Conservation (phyloP, 2,329 filamentous ascomycete genomes). For the Drechslerella dactyloides region DNA sequence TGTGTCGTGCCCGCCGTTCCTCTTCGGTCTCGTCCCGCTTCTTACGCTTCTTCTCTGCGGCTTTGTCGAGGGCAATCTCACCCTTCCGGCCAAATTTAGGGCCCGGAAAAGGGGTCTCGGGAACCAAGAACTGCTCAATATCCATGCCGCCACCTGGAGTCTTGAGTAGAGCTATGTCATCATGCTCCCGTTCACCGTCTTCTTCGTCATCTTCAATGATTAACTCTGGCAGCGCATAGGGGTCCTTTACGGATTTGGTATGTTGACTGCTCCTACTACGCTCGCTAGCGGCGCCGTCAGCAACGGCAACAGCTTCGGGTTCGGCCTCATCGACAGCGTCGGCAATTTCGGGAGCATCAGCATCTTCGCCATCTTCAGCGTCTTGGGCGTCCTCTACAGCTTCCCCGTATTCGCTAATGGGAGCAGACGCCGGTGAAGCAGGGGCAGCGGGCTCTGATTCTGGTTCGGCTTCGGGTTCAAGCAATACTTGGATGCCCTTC, state of each 20-base stretch:
- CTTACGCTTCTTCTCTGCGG: slow-evolving; percentile 39
- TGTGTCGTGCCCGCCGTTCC: slow-evolving; percentile 12
- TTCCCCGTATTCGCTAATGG: not conserved
- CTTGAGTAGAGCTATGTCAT: slow-evolving; percentile 24
- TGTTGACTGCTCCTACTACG: slow-evolving; percentile 38
- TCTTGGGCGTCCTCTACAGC: not conserved
- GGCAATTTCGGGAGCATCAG: not conserved
- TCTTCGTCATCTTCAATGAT: slow-evolving; percentile 46
- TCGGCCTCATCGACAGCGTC: too few relatives aligned
- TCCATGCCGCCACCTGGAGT: slow-evolving; percentile 47
- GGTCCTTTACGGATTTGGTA: slow-evolving; percentile 29
- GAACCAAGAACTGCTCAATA: slow-evolving; percentile 42
- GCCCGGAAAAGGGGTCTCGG: slow-evolving; percentile 36
- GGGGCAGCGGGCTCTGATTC: slow-evolving; percentile 26
- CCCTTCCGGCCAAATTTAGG: slow-evolving; percentile 18
- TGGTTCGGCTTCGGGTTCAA: not conserved
- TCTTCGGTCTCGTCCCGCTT: slow-evolving; percentile 47
- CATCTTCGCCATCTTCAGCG: not conserved
- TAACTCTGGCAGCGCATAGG: slow-evolving; percentile 42
- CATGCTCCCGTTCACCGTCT: slow-evolving; percentile 20
- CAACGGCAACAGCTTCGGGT: slow-evolving; percentile 13
- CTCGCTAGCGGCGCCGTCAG: slow-evolving; percentile 30
- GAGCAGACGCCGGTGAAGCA: slow-evolving; percentile 22
- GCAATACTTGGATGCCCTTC: not conserved
- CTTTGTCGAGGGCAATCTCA: slow-evolving; percentile 22